Conservation (phyloP, 2,329 filamentous ascomycete species). For the Botryosphaeria dothidea region DNA sequence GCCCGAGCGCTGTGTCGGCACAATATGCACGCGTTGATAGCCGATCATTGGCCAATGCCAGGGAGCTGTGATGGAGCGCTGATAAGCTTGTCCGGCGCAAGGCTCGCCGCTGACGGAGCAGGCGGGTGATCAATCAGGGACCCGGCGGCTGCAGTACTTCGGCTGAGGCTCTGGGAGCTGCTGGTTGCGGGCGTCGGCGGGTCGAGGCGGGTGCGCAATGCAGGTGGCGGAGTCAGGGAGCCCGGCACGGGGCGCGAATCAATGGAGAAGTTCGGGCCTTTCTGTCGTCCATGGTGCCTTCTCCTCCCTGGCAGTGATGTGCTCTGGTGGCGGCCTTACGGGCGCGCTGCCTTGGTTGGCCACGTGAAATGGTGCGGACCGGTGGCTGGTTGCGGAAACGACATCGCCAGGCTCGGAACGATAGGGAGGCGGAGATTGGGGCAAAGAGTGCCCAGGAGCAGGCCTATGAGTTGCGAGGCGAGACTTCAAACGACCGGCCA, state of each 20-base stretch:
- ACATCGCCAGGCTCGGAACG: neutral
- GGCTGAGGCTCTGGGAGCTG: neutral
- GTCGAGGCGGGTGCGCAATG: neutral
- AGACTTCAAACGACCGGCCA: neutral
- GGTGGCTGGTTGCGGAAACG: neutral
- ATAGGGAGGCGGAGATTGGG: conserved; percentile 11
- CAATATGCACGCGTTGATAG: neutral
- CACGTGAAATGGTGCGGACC: neutral
- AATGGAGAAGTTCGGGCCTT: neutral
- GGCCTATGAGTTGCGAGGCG: conserved; percentile 6
- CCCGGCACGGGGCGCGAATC: neutral
- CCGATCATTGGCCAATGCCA: conserved; percentile 14
- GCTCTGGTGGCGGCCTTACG: conserved; percentile 3
- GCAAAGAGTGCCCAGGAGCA: neutral
- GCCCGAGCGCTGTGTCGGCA: conserved; percentile 7
- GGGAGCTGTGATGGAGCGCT: neutral
- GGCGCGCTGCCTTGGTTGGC: neutral
- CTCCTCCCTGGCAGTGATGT: neutral
- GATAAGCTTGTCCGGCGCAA: conserved; percentile 2
- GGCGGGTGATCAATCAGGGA: conserved; percentile 10
- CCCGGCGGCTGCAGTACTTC: neutral
- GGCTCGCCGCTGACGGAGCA: neutral
- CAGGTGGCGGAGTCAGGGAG: conserved; percentile 7
- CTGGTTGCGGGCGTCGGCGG: neutral
- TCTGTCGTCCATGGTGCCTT: neutral